Percentiles rank a stretch among this genome's conserved stretches.
phyloP scores from a whole-genome alignment of 371 early-diverging fungal genomes.

The Mucor ambiguus region DNA sequence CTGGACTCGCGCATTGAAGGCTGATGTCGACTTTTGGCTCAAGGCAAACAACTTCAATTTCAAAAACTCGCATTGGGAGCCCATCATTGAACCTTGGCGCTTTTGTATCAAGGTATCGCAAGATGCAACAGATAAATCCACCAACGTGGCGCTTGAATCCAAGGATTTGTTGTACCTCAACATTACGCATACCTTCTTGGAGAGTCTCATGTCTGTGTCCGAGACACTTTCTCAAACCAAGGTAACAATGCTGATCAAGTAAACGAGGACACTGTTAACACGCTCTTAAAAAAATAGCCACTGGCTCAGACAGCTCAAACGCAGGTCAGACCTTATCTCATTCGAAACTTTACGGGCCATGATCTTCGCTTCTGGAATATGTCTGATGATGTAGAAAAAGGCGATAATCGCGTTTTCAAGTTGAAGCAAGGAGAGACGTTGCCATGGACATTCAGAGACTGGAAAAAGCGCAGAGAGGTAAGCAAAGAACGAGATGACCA shows the following conservation, averaged over 20 bases:
- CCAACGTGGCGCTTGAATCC: conserved; percentile 54
- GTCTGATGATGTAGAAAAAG: conserved; percentile 34
- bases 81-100: conserved; percentile 80
- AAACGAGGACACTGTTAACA: too few relatives aligned
- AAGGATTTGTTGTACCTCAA: conserved; percentile 70
- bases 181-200: conserved; percentile 72
- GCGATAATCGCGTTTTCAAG: conserved; percentile 47
- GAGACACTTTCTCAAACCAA: conserved; percentile 31
- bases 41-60: conserved; percentile 87
- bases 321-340: conserved; percentile 64
- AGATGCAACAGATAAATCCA: conserved; percentile 31
- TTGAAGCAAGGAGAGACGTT: conserved; percentile 60
- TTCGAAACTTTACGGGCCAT: conserved; percentile 80
- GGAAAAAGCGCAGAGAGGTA: conserved; percentile 77
- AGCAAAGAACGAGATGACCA: not conserved
- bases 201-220: conserved; percentile 59
- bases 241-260: too few relatives aligned
- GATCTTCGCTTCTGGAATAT: conserved; percentile 80
- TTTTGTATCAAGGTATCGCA: conserved; percentile 45
- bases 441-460: conserved; percentile 85
- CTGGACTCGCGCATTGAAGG: conserved; percentile 74
- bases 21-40: conserved; percentile 70
- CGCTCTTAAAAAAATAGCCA: conserved; percentile 16
- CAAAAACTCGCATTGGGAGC: conserved; percentile 93
- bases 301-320: conserved; percentile 38